phyloP scores from a whole-genome alignment of 169 alveolate genomes.

The Eimeria sp. region DNA sequence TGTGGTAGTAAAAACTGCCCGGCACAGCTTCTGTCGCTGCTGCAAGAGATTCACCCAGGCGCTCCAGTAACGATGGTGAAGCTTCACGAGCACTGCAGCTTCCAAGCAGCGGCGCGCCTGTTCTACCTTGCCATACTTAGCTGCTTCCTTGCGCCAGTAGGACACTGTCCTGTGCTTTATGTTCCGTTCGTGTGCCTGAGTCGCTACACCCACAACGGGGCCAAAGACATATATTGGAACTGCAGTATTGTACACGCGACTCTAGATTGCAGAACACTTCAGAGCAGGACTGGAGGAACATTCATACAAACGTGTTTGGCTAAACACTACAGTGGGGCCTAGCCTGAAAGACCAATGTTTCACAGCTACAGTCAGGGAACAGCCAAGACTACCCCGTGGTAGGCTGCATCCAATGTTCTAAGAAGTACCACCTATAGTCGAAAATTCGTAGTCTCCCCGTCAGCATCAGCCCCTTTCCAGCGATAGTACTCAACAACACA shows the following conservation, averaged over 20 bases:
- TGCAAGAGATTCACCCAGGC: conserved; percentile 16
- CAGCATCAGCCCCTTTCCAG: neutral
- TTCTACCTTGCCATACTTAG: neutral
- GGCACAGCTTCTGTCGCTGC: neutral
- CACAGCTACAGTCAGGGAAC: neutral
- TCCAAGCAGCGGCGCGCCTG: neutral
- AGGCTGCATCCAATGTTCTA: neutral
- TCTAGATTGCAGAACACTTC: neutral
- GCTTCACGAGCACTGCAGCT: neutral
- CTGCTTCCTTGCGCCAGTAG: conserved; percentile 27
- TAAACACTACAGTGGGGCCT: neutral
- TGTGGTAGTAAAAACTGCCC: neutral
- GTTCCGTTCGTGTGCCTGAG: conserved; percentile 25
- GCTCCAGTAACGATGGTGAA: conserved; percentile 40
- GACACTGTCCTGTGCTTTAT: neutral
- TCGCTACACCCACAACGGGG: conserved; percentile 38
- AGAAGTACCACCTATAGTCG: neutral
- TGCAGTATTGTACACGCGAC: neutral
- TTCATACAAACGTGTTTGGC: neutral
- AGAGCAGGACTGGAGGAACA: neutral
- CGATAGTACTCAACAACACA: neutral
- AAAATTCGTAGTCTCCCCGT: neutral
- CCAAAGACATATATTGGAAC: neutral
- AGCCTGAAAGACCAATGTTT: neutral
- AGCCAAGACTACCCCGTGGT: neutral